Evolutionary conservation across 2,329 filamentous ascomycete genomes (phyloP), one percentile per base, ranked within the genome.

Genomic region (Penicillium sp.): DNA sequence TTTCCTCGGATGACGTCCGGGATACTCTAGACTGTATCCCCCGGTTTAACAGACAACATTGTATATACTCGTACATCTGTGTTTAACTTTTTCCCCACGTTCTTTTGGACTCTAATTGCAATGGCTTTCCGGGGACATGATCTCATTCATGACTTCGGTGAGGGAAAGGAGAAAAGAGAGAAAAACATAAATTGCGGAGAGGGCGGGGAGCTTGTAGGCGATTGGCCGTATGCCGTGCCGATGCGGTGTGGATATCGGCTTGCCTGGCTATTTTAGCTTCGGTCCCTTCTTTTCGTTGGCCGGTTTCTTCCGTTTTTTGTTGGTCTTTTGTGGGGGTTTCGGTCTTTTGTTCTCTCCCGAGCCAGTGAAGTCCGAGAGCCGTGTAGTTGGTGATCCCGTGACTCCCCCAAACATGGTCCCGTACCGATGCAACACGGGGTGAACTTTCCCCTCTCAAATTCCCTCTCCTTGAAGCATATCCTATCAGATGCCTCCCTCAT

Each of bases 41-140:
- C n/a, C 30, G 30, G 22, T 45, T 33, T 16, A 16, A 35, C 16
- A 22, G 19, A 10, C 11, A 22, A 10, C 6, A 11, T 30, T 10
- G 25, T 12, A 33, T 19, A 28, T 5, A 9, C 7, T n/a, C 6
- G 26, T 28, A 28, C 26, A 10, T 30, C 4, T 22, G 22, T 44
- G 12, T 16, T 28, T 45, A 25, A 16, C 4, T 28, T 2, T 17
- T 52, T 38, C 42, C 41, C 50, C 50, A 37, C 22, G 26, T 46
- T 31, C 19, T 31, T 8, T 22, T 38, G 4, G 11, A 51, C n/a
- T 14, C 10, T 4, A 11, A 12, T 12, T 12, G 11, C 8, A 17
- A 16, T 26, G 7, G 16, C 9, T 35, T 41, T 41, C 44, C n/a
- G 51, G 51, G 51, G 45, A 42, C 16, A 53, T 48, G 51, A 54